phyloP scores from a whole-genome alignment of 1,139 yeast genomes.

The Suhomyces terraborum region DNA sequence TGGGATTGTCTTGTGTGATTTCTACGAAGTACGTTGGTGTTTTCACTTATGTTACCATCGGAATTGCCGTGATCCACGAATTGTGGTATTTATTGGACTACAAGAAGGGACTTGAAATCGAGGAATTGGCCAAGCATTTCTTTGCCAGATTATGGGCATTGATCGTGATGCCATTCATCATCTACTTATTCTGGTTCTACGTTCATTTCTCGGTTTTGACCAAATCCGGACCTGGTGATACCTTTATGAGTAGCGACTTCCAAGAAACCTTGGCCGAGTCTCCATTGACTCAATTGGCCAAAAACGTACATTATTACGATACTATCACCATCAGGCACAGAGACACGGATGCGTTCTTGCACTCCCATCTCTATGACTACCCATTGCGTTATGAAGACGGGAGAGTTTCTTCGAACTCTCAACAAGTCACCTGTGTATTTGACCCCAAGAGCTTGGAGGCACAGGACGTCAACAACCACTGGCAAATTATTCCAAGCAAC shows the following conservation, averaged over 20 bases:
- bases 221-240: slow-evolving; percentile 94
- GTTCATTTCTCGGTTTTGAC: slow-evolving; percentile 80
- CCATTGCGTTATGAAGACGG: slow-evolving; percentile 97
- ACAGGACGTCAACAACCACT: slow-evolving; percentile 68
- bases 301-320: slow-evolving; percentile 74
- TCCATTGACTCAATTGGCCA: slow-evolving; percentile 69
- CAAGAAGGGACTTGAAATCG: slow-evolving; percentile 64
- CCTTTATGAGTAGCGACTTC: slow-evolving; percentile 89
- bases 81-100: slow-evolving; percentile 84
- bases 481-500: slow-evolving; percentile 78
- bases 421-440: slow-evolving; percentile 80
- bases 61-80: slow-evolving; percentile 81
- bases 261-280: slow-evolving; percentile 90
- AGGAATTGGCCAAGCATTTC: slow-evolving; percentile 66
- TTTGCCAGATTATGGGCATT: slow-evolving; percentile 73
- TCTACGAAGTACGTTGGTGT: slow-evolving; percentile 96
- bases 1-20: slow-evolving; percentile 84
- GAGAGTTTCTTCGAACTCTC: slow-evolving; percentile 91
- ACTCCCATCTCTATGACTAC: slow-evolving; percentile 72
- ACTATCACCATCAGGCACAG: slow-evolving; percentile 74
- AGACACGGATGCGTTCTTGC: slow-evolving; percentile 73
- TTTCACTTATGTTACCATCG: slow-evolving; percentile 84
- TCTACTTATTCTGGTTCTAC: slow-evolving; percentile 92
- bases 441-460: slow-evolving; percentile 26
- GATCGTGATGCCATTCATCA: slow-evolving; percentile 74